These are phyloP conservation scores for Albophoma yamanashiensis DNA, from an alignment of 2,329 filamentous ascomycete species.

Conservation along the genomic window DNA sequence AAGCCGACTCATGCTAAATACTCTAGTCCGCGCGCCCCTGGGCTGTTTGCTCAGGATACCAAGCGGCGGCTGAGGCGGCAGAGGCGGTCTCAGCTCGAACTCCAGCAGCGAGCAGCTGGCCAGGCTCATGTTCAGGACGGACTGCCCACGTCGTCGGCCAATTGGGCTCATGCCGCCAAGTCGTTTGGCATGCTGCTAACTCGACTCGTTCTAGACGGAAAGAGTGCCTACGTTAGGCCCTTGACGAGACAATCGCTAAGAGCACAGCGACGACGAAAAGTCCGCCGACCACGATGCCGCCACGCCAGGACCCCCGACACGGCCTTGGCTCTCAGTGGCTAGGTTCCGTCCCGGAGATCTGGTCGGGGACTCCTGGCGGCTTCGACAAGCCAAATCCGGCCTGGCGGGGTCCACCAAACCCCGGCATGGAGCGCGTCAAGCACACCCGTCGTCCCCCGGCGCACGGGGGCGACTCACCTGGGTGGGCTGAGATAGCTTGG, in stretches of 20 bases:
- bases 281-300: not conserved
- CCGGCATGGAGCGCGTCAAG: not conserved
- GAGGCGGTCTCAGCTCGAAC: not conserved
- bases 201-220: not conserved
- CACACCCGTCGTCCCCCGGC: too few species aligned
- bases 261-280: not conserved
- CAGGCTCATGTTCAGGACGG: not conserved
- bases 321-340: slow-evolving; percentile 6
- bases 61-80: not conserved
- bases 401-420: not conserved
- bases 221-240: not conserved
- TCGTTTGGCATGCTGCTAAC: not conserved
- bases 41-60: not conserved
- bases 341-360: slow-evolving; percentile 17
- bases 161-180: not conserved
- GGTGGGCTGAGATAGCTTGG: too few species aligned
- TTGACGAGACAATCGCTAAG: not conserved
- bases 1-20: not conserved
- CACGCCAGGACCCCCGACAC: not conserved
- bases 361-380: slow-evolving; percentile 23
- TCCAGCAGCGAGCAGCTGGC: not conserved
- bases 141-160: not conserved
- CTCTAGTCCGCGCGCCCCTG: not conserved
- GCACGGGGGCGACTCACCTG: too few species aligned
- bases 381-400: slow-evolving; percentile 17